phyloP scores from a whole-genome alignment of 805 yeast species.

The Pichia manshurica region DNA sequence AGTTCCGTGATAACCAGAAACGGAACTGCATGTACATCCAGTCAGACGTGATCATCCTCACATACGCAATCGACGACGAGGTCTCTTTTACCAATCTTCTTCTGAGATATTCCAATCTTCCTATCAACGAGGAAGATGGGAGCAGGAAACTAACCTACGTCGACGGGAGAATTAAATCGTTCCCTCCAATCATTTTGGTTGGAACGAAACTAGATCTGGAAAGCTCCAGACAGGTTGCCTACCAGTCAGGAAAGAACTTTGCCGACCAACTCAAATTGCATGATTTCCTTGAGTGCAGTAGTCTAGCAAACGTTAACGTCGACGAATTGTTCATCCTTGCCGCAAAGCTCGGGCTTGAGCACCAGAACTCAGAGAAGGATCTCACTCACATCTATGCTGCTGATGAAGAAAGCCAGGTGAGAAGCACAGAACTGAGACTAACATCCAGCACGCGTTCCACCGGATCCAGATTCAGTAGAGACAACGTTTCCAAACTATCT shows the following conservation, averaged over 20 bases:
- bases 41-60: conserved; percentile 47
- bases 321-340: conserved; percentile 62
- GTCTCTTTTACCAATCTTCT: conserved; percentile 13
- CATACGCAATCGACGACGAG: conserved; percentile 42
- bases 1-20: conserved; percentile 33
- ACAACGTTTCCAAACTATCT: neutral
- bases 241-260: conserved; percentile 27
- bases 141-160: conserved; percentile 3
- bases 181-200: conserved; percentile 41
- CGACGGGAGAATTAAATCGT: conserved; percentile 5
- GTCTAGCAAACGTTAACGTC: conserved; percentile 69
- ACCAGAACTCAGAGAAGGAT: conserved; percentile 13
- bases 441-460: neutral
- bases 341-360: conserved; percentile 13
- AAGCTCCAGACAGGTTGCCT: conserved; percentile 66
- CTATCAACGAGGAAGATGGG: conserved; percentile 27
- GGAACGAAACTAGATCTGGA: conserved; percentile 78
- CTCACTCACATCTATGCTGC: conserved; percentile 7
- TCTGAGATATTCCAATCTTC: conserved; percentile 24
- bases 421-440: neutral
- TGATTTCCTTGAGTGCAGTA: conserved; percentile 67
- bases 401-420: conserved; percentile 7
- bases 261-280: conserved; percentile 25
- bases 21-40: conserved; percentile 16
- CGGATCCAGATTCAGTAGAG: neutral